Conservation (phyloP, 2,329 filamentous ascomycete species). For the Rosellinia necatrix region DNA sequence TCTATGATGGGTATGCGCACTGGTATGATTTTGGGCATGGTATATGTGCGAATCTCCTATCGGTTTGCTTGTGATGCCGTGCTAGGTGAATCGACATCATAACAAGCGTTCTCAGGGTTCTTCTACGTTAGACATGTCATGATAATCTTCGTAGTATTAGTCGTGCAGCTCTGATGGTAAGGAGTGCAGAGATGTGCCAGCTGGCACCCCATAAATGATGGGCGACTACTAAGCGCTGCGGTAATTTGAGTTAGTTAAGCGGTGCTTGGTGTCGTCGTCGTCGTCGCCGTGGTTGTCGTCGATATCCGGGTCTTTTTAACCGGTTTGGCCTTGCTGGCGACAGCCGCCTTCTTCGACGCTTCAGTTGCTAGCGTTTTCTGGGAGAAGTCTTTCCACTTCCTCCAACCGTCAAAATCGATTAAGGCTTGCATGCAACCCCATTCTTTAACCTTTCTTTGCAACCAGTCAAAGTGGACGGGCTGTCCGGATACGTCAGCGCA, state of each 20-base stretch:
- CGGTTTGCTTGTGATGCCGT: too few relatives aligned
- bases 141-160: too few relatives aligned
- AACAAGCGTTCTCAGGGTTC: too few relatives aligned
- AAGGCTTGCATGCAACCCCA: constrained; percentile 99
- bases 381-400: constrained; percentile 89
- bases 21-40: too few relatives aligned
- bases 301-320: constrained; percentile 52
- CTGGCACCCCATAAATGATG: too few relatives aligned
- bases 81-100: too few relatives aligned
- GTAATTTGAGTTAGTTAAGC: constrained; percentile 15
- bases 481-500: constrained; percentile 44
- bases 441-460: constrained; percentile 97
- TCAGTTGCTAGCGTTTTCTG: constrained; percentile 52
- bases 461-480: constrained; percentile 97
- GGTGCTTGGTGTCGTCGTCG: constrained; percentile 43
- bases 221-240: too few relatives aligned
- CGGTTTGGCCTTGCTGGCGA: constrained; percentile 41
- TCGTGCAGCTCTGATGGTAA: too few relatives aligned
- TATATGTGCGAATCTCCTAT: too few relatives aligned
- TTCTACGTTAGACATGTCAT: too few relatives aligned
- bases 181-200: too few relatives aligned
- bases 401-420: constrained; percentile 98
- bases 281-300: constrained; percentile 42
- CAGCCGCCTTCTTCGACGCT: constrained; percentile 47
- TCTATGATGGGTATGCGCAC: too few relatives aligned